Percentiles rank a stretch among this genome's conserved stretches.
phyloP scores from a whole-genome alignment of 2,329 filamentous ascomycete species.

The Hypoxylon sp. region DNA sequence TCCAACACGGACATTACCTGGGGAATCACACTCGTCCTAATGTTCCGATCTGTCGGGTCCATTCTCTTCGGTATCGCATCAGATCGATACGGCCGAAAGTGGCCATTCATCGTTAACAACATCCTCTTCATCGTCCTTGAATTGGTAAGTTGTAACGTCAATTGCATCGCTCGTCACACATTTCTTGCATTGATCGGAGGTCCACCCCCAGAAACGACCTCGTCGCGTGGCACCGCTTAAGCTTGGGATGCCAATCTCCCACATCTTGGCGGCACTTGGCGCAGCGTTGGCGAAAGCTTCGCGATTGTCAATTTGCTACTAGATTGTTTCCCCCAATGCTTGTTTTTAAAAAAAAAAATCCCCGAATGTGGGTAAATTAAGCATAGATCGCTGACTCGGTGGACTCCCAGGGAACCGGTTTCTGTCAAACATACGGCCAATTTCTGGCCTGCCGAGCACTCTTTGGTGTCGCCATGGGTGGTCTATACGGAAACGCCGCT shows the following conservation, averaged over 20 bases:
- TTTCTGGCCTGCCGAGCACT: conserved; percentile 82
- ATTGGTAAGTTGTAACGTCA: conserved; percentile 67
- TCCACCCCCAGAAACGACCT: conserved; percentile 35
- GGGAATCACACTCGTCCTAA: conserved; percentile 75
- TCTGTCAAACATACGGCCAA: conserved; percentile 75
- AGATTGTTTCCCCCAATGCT: background rate
- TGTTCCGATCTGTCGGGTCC: conserved; percentile 71
- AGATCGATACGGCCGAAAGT: conserved; percentile 73
- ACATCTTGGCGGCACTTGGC: conserved; percentile 52
- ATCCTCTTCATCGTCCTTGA: conserved; percentile 80
- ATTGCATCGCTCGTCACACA: conserved; percentile 19
- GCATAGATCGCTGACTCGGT: conserved; percentile 27
- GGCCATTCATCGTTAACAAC: conserved; percentile 84
- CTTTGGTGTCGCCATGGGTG: conserved; percentile 87
- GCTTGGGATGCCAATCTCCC: conserved; percentile 40
- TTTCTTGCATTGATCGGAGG: conserved; percentile 26
- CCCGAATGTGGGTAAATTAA: background rate
- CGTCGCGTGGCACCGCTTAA: conserved; percentile 36
- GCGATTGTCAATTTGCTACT: conserved; percentile 22
- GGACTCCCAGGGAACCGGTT: conserved; percentile 71
- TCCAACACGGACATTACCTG: conserved; percentile 73
- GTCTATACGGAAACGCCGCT: conserved; percentile 82
- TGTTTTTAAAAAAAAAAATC: background rate
- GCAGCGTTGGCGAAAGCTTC: conserved; percentile 53
- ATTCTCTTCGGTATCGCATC: conserved; percentile 68